A percentile compares a stretch with the other conserved stretches of the same genome.
These are phyloP conservation scores for Mucor piriformis DNA, from an alignment of 371 early-diverging fungal species.

Conservation along the genomic window DNA sequence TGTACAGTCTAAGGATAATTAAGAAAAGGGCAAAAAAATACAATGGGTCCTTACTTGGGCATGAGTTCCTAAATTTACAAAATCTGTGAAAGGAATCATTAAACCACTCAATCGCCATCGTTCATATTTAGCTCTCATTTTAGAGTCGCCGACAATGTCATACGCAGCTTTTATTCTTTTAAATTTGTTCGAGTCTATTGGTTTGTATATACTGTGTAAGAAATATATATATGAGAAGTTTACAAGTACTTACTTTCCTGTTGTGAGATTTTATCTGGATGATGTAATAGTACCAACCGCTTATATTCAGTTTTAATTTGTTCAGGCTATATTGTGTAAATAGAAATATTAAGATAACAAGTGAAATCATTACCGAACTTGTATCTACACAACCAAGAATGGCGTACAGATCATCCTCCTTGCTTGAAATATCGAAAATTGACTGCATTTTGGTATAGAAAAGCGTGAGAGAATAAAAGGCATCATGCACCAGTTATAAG, in stretches of 20 bases:
- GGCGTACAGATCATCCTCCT: constrained; percentile 22
- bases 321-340: constrained; percentile 11
- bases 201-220: background rate
- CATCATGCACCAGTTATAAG: no score
- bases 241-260: background rate
- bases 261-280: constrained; percentile 26
- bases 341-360: background rate
- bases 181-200: constrained; percentile 15
- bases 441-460: constrained; percentile 20
- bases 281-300: constrained; percentile 25
- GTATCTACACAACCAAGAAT: constrained; percentile 26
- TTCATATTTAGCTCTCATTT: constrained; percentile 34
- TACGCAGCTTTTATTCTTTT: constrained; percentile 34
- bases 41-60: constrained; percentile 25
- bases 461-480: constrained; percentile 13
- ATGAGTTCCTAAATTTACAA: constrained; percentile 27
- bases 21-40: background rate
- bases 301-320: constrained; percentile 36
- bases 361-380: constrained; percentile 16
- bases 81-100: constrained; percentile 37
- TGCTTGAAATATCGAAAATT: constrained; percentile 18
- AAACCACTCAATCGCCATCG: constrained; percentile 36
- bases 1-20: constrained; percentile 29
- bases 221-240: background rate
- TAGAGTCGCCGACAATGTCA: constrained; percentile 32